A percentile compares a stretch with the other conserved stretches of the same genome.
These are phyloP conservation scores for Cryomyces antarcticus DNA, from an alignment of 495 filamentous ascomycete species.

Conservation along the genomic window DNA sequence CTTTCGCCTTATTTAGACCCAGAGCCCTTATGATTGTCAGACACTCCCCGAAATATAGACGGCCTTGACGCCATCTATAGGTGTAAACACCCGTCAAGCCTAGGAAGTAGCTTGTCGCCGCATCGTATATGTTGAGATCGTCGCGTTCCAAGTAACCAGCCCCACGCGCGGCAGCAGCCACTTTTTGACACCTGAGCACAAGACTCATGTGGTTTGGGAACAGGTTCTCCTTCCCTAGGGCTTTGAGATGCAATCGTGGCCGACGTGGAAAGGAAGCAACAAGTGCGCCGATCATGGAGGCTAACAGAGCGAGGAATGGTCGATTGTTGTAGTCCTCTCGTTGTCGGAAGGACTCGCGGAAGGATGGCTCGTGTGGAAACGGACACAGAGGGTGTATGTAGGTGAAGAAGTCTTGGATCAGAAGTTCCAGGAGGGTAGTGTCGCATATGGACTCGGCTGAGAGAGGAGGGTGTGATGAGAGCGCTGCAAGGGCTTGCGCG, in stretches of 20 bases:
- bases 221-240: conserved; percentile 30
- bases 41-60: conserved; percentile 53
- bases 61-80: conserved; percentile 42
- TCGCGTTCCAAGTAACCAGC: conserved; percentile 41
- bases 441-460: conserved; percentile 62
- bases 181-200: conserved; percentile 50
- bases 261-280: conserved; percentile 70
- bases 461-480: conserved; percentile 19
- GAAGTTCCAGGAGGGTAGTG: conserved; percentile 36
- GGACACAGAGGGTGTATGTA: conserved; percentile 78
- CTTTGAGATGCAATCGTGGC: conserved; percentile 47
- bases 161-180: conserved; percentile 54
- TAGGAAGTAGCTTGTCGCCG: conserved; percentile 68
- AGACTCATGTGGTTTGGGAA: conserved; percentile 52
- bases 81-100: conserved; percentile 50
- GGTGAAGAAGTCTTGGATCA: conserved; percentile 77
- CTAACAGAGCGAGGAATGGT: conserved; percentile 54
- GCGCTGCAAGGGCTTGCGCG: conserved; percentile 22
- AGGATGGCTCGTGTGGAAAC: conserved; percentile 72
- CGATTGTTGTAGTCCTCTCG: conserved; percentile 49
- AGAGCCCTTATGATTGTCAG: conserved; percentile 50
- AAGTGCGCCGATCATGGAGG: conserved; percentile 59
- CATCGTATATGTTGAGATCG: conserved; percentile 53
- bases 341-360: conserved; percentile 45
- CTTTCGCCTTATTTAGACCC: conserved; percentile 33